Evolutionary conservation across 257 asterid genomes (phyloP).

Genomic region (Plantago major): DNA sequence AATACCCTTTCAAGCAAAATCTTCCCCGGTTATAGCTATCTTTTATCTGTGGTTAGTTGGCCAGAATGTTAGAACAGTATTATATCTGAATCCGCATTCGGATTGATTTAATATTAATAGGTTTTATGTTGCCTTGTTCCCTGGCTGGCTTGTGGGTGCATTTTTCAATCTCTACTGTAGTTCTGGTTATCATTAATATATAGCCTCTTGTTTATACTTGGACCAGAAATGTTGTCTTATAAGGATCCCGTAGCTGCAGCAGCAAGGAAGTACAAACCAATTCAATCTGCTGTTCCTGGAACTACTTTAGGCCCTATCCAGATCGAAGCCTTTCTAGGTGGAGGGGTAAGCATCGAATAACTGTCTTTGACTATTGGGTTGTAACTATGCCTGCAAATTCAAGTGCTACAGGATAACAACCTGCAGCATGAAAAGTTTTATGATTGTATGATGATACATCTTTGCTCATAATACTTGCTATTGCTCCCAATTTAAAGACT

Average conservation of each 20-base stretch:
- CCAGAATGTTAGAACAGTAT: too few species aligned
- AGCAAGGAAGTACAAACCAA: constrained; percentile 89
- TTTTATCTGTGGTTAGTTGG: too few species aligned
- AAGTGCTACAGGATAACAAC: not conserved
- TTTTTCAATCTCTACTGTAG: too few species aligned
- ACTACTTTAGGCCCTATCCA: constrained; percentile 97
- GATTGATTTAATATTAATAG: too few species aligned
- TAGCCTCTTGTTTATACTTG: not conserved
- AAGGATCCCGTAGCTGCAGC: constrained; percentile 96
- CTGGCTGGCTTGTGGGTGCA: too few species aligned
- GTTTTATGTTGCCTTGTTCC: too few species aligned
- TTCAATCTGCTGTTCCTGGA: constrained; percentile 99
- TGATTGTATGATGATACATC: not conserved
- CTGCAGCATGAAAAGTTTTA: not conserved
- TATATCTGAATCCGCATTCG: too few species aligned
- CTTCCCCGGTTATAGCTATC: too few species aligned
- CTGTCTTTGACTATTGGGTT: constrained; percentile 12
- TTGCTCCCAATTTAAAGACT: not conserved
- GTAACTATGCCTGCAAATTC: not conserved
- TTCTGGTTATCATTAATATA: too few species aligned
- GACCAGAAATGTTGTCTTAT: constrained; percentile 78
- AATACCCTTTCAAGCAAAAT: too few species aligned
- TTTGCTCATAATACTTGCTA: not conserved
- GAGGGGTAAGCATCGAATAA: constrained; percentile 57
- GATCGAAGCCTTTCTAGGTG: constrained; percentile 87